Percentiles rank a stretch among this genome's conserved stretches.
Evolutionary conservation across 164 flowering plant genomes (phyloP).

Genomic region (Aristolochia californica): DNA sequence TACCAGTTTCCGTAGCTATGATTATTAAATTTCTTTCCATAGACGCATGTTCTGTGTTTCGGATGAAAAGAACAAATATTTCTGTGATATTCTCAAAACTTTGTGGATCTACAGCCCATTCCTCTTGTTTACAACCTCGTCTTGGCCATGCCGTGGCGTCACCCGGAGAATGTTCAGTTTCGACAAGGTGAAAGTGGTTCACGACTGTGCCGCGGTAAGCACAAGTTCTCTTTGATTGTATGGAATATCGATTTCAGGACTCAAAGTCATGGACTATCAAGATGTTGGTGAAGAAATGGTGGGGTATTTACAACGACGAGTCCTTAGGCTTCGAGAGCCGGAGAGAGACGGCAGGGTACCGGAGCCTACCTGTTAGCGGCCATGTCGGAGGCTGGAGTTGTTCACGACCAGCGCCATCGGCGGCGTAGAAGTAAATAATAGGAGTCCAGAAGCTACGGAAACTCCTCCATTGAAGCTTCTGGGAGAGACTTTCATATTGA

Average conservation of each 20-base stretch:
- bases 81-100: too few species aligned
- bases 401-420: slow-evolving; percentile 34
- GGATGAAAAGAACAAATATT: too few species aligned
- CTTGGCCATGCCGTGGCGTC: slow-evolving; percentile 51
- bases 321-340: slow-evolving; percentile 34
- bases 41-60: too few species aligned
- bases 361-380: slow-evolving; percentile 4
- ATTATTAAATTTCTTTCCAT: too few species aligned
- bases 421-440: slow-evolving; percentile 17
- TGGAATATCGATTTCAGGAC: slow-evolving; percentile 21
- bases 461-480: too few species aligned
- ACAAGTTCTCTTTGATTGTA: not conserved
- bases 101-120: slow-evolving; percentile 45
- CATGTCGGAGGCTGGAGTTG: slow-evolving; percentile 29
- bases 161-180: slow-evolving; percentile 40
- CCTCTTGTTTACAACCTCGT: slow-evolving; percentile 42
- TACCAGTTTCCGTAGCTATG: too few species aligned
- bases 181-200: slow-evolving; percentile 42
- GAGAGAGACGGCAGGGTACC: not conserved
- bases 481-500: too few species aligned
- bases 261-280: slow-evolving; percentile 80
- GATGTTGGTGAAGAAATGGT: slow-evolving; percentile 63
- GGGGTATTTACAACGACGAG: slow-evolving; percentile 61
- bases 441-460: too few species aligned
- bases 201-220: slow-evolving; percentile 53